These are phyloP conservation scores for Russula lepida DNA, from an alignment of 768 basidiomycete genomes.

Conservation along the genomic window DNA sequence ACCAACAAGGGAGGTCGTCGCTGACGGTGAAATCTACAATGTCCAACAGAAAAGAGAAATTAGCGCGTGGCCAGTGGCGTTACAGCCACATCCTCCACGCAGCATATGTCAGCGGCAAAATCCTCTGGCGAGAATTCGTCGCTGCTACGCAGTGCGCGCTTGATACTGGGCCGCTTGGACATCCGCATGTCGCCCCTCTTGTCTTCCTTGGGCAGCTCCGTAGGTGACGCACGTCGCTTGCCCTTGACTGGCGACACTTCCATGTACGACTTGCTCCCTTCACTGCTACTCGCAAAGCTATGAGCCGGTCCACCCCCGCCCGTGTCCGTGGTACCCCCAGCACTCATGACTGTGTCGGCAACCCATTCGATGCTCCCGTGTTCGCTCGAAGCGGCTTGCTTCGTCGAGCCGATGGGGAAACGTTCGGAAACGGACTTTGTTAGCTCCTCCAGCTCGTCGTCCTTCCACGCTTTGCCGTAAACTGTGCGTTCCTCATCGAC, in stretches of 20 bases:
- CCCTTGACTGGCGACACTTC: slow-evolving; percentile 30
- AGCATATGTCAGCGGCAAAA: background rate
- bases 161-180: slow-evolving; percentile 62
- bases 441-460: slow-evolving; percentile 13
- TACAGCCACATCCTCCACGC: background rate
- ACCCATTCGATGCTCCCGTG: slow-evolving; percentile 2
- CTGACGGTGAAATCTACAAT: background rate
- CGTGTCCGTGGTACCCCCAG: background rate
- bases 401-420: slow-evolving; percentile 1
- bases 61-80: slow-evolving; percentile 4
- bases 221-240: slow-evolving; percentile 68
- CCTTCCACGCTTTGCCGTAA: slow-evolving; percentile 25
- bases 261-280: slow-evolving; percentile 5
- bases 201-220: slow-evolving; percentile 56
- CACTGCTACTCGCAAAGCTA: background rate
- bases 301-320: background rate
- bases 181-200: slow-evolving; percentile 46
- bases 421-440: slow-evolving; percentile 22
- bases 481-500: slow-evolving; percentile 59
- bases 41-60: background rate
- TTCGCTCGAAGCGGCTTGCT: slow-evolving; percentile 3
- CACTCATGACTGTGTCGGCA: background rate
- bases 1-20: background rate
- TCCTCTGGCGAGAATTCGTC: slow-evolving; percentile 16
- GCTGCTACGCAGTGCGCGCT: slow-evolving; percentile 33